These are phyloP conservation scores for Lumnitzera racemosa DNA, from an alignment of 345 rosid species.

Conservation along the genomic window DNA sequence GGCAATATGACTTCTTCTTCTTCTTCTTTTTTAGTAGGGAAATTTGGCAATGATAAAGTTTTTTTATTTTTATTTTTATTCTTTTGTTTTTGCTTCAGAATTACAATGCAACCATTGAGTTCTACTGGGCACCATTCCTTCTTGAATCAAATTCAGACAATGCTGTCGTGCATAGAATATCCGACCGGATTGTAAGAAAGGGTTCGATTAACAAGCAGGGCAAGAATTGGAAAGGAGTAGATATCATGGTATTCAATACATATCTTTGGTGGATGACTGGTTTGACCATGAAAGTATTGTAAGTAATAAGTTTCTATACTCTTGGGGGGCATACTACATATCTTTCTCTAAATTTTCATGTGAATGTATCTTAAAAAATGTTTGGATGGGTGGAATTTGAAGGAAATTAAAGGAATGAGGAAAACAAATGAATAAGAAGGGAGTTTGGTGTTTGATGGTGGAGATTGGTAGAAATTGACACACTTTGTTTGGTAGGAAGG, in stretches of 20 bases:
- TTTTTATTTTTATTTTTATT: too few species aligned
- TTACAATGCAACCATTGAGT: conserved; percentile 78
- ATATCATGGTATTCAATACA: conserved; percentile 67
- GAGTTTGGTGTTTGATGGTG: too few species aligned
- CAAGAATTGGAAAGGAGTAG: conserved; percentile 59
- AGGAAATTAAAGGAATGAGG: too few species aligned
- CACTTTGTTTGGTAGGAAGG: too few species aligned
- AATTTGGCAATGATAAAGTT: too few species aligned
- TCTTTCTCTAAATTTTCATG: neutral
- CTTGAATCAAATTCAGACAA: conserved; percentile 92
- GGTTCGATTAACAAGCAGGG: conserved; percentile 81
- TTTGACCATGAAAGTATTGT: conserved; percentile 65
- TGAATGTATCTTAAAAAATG: neutral
- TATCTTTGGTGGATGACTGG: conserved; percentile 90
- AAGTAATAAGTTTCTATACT: conserved; percentile 20
- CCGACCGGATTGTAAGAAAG: conserved; percentile 59
- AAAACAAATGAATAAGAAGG: too few species aligned
- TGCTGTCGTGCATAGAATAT: conserved; percentile 56
- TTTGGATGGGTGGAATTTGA: too few species aligned
- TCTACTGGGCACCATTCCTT: conserved; percentile 86
- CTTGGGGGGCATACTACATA: neutral
- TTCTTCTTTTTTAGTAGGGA: too few species aligned
- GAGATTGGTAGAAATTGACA: too few species aligned
- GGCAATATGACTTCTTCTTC: too few species aligned
- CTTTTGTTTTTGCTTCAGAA: conserved; percentile 31